phyloP scores from a whole-genome alignment of 108 stramenopile species.

The Nitzschia putrida region DNA sequence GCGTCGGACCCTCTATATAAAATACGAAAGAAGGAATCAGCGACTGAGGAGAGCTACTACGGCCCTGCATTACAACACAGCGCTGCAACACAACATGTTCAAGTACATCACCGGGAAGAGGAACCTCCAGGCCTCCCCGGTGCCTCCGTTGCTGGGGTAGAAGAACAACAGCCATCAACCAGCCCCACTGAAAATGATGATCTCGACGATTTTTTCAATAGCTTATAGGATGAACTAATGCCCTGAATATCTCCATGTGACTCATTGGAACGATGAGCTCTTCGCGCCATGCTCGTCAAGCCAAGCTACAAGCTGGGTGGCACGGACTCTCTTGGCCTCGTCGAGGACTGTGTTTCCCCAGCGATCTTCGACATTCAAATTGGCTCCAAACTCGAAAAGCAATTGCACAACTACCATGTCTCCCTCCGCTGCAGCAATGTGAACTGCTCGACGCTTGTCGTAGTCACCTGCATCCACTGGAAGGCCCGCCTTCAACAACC shows the following conservation, averaged over 20 bases:
- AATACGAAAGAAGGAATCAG: slow-evolving; percentile 22
- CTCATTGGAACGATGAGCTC: background rate
- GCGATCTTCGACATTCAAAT: slow-evolving; percentile 44
- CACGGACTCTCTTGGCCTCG: slow-evolving; percentile 34
- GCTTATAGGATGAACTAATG: no score
- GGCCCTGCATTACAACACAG: background rate
- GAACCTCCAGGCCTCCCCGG: background rate
- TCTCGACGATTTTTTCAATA: slow-evolving; percentile 64
- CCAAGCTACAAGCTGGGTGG: slow-evolving; percentile 28
- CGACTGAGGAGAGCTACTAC: background rate
- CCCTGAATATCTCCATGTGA: background rate
- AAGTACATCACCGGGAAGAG: slow-evolving; percentile 7
- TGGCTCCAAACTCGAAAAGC: slow-evolving; percentile 50
- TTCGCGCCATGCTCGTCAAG: background rate
- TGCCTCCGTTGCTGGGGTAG: no score
- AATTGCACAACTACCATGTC: slow-evolving; percentile 37
- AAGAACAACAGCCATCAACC: no score
- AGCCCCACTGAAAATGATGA: slow-evolving; percentile 37
- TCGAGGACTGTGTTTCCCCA: slow-evolving; percentile 43
- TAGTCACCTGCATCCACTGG: slow-evolving; percentile 58
- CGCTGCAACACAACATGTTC: background rate
- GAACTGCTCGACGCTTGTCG: slow-evolving; percentile 47
- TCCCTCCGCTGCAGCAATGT: slow-evolving; percentile 60
- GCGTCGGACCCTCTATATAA: slow-evolving; percentile 59
- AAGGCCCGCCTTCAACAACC: slow-evolving; percentile 51